These are phyloP conservation scores for Phytophthora citrophthora DNA, from an alignment of 352 stramenopile genomes.

Conservation along the genomic window DNA sequence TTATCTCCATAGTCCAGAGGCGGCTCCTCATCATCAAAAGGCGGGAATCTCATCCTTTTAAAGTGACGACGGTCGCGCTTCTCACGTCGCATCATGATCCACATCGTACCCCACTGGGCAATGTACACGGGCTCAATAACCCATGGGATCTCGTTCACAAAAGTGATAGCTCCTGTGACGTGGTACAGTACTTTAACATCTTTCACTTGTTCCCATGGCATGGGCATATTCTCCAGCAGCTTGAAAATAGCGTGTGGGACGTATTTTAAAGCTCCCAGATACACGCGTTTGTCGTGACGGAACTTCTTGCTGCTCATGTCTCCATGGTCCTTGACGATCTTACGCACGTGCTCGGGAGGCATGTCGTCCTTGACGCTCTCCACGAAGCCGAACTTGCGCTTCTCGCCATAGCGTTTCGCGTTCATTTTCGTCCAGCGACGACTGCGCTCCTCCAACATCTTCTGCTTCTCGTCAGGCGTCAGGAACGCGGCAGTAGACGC, in stretches of 20 bases:
- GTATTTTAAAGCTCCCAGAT: slow-evolving; percentile 99
- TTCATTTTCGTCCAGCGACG: slow-evolving; percentile 91
- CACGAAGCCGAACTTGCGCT: slow-evolving; percentile 94
- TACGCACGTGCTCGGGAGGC: slow-evolving; percentile 97
- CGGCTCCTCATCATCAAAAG: slow-evolving; percentile 99
- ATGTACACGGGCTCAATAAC: slow-evolving; percentile 99
- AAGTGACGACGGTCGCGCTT: slow-evolving; percentile 99
- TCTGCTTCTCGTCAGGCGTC: slow-evolving; percentile 59
- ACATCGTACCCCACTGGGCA: slow-evolving; percentile 99
- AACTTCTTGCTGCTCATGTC: slow-evolving; percentile 99
- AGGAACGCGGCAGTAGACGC: slow-evolving; percentile 17
- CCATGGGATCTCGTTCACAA: slow-evolving; percentile 99
- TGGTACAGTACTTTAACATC: slow-evolving; percentile 99
- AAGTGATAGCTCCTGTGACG: slow-evolving; percentile 99
- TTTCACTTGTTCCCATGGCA: slow-evolving; percentile 99
- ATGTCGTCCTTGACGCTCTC: slow-evolving; percentile 93
- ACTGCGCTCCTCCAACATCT: slow-evolving; percentile 82
- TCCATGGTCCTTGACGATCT: slow-evolving; percentile 99
- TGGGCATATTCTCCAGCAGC: slow-evolving; percentile 99
- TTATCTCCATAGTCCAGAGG: slow-evolving; percentile 97
- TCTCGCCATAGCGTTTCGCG: slow-evolving; percentile 94
- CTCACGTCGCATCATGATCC: slow-evolving; percentile 99
- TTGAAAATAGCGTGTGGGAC: slow-evolving; percentile 99
- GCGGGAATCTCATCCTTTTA: slow-evolving; percentile 99
- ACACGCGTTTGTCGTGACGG: slow-evolving; percentile 98